Evolutionary conservation across 495 filamentous ascomycete genomes (phyloP).

Genomic region (Neurospora cerealis): DNA sequence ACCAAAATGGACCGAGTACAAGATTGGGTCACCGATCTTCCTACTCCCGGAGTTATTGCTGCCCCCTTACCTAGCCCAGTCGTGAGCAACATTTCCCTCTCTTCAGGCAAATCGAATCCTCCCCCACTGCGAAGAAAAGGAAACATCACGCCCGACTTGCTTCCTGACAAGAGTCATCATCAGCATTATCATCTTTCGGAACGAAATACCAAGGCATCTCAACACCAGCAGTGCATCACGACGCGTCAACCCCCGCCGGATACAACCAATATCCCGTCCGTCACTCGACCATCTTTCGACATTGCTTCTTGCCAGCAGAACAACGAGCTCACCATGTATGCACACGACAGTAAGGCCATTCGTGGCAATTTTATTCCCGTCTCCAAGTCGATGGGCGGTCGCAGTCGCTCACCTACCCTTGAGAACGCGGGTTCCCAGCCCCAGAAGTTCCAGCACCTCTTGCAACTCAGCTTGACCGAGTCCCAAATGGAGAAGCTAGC

Average conservation of each 20-base stretch:
- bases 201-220: neutral
- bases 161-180: neutral
- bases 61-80: neutral
- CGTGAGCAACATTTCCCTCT: neutral
- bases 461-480: constrained; percentile 20
- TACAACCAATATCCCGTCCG: neutral
- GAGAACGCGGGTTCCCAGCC: neutral
- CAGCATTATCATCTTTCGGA: neutral
- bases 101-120: neutral
- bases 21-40: neutral
- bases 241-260: neutral
- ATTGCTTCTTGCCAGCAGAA: neutral
- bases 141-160: neutral
- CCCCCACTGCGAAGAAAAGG: neutral
- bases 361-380: constrained; percentile 19
- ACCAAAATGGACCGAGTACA: neutral
- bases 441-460: neutral
- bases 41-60: neutral
- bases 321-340: neutral
- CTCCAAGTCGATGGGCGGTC: constrained; percentile 3
- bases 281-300: neutral
- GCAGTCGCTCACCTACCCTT: constrained; percentile 4
- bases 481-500: constrained; percentile 16
- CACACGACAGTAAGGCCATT: constrained; percentile 6
- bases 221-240: neutral